Base-by-base conservation (phyloP, 805 yeast genomes). In the Saccharomycopsis capsularis region DNA sequence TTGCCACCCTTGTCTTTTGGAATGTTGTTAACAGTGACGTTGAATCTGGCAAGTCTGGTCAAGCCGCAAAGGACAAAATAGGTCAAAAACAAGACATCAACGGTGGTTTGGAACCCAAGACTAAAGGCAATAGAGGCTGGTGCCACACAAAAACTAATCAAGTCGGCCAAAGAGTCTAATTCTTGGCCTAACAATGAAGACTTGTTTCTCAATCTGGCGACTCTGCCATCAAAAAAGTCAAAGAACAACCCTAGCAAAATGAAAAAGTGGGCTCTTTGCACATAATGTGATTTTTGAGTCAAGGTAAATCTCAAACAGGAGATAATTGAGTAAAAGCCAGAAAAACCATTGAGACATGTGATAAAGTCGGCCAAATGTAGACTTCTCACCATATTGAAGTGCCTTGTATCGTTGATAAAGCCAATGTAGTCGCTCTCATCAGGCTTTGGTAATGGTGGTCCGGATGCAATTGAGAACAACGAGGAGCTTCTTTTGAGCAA, bases 181-280 rank as follows among this genome's bases (percentile, higher is more conserved):
- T 93, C 99, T 67, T 93, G 98, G 53, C 99, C 99, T 85, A 93
- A 86, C 48, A 93, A 74, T 11, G 95, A 83, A 2, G 95, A 78
- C 69, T 90, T 88, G 64, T 89, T 85, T 68, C 96, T 79, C 69
- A 93, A 76, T 61, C 99, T 78, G 3, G 99, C 99, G 5, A 81
- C 99, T 59, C 95, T 80, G 32, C 99, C 99, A 64, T 93, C 99
- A 64, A 93, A 85, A 64, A 93, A 89, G 66, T 91, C 99, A 65
- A 91, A 91, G 63, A 93, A 88, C 60, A 91, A 77, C 3, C 99
- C 99, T 57, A 91, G 70, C n/a, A 85, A 74, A 40, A 89, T 87
- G 68, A 85, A 88, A 56, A 84, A 81, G 68, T 89, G 90, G 1
- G 98, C 96, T 58, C 96, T 75, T 68, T 85, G 91, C 29, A 82